phyloP scores from a whole-genome alignment of 2,329 filamentous ascomycete genomes.

The Phialocephala subalpina region DNA sequence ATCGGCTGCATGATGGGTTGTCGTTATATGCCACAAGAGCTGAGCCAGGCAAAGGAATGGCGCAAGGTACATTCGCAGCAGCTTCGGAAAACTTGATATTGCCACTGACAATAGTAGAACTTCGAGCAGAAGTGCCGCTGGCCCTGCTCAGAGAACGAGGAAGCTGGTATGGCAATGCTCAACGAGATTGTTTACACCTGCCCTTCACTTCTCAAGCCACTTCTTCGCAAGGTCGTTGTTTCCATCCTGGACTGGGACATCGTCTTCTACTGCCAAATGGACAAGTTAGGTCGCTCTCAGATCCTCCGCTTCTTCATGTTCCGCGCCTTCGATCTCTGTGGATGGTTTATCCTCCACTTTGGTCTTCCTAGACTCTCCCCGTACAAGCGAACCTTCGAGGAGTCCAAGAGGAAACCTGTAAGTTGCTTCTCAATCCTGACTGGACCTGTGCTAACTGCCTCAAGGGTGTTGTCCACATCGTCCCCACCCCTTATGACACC shows the following conservation, averaged over 20 bases:
- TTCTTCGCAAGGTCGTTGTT: slow-evolving; percentile 22
- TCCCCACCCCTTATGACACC: slow-evolving; percentile 27
- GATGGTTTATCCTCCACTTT: slow-evolving; percentile 20
- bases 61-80: slow-evolving; percentile 15
- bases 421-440: background rate
- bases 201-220: slow-evolving; percentile 19
- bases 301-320: slow-evolving; percentile 19
- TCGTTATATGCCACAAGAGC: slow-evolving; percentile 24
- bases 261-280: slow-evolving; percentile 23
- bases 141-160: slow-evolving; percentile 26
- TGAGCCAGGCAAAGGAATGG: slow-evolving; percentile 26
- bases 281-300: slow-evolving; percentile 19
- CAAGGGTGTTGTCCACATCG: slow-evolving; percentile 20
- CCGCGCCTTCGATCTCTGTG: slow-evolving; percentile 18
- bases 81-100: background rate
- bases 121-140: slow-evolving; percentile 27
- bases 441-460: background rate
- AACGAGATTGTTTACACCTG: slow-evolving; percentile 25
- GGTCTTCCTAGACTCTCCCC: slow-evolving; percentile 18
- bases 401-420: slow-evolving; percentile 18
- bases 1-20: slow-evolving; percentile 24
- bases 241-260: slow-evolving; percentile 26
- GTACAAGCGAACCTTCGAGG: slow-evolving; percentile 21
- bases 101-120: slow-evolving; percentile 12
- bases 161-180: slow-evolving; percentile 24